Evolutionary conservation across 2,329 filamentous ascomycete genomes (phyloP), one percentile per base, ranked within the genome.

Genomic region (Furcasterigmium sp.): DNA sequence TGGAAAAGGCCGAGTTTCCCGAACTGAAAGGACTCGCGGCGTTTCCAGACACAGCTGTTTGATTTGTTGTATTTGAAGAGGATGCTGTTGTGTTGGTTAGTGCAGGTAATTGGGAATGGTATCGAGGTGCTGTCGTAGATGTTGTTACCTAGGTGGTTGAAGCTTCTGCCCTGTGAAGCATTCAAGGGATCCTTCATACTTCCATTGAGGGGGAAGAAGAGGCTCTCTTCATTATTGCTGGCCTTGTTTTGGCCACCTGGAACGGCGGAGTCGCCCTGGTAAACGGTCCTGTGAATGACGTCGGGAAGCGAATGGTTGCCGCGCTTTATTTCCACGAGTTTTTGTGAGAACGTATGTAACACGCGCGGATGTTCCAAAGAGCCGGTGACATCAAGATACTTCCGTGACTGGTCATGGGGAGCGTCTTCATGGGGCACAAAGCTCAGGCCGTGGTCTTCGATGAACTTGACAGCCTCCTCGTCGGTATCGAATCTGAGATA

Each of bases 401-500:
- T 53, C 47, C 61, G 43, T 48, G 60, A 51, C 47, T 61, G 44
- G 51, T 72, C 51, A 52, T 62, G 47, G 35, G 64, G 61, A 8
- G 57, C 46, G 3, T 62, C 54, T 8, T 58, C 55, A 21, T 61
- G 59, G 25, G 59, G 48, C 2, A 70, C 62, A 41, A 83, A 81
- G 18, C 69, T 62, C 23, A 84, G 64, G 8, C 69, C 70, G 45
- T 82, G 76, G n/a, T 72, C 61, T 51, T 78, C 72, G 1, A 79
- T 80, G 59, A 88, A 83, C 1, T 74, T 69, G 14, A 85, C 69
- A 8, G 86, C 83, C 45, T 89, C 80, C 25, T 76, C 63, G 44
- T 84, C 73, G 0, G 76, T 79, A 48, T 88, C 86, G 50, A 88
- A 90, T 14, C 72, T 69, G n/a, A 85, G 64, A 47, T 77, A 75